Percentiles rank a stretch among this genome's conserved stretches.
Evolutionary conservation across 2,329 filamentous ascomycete species (phyloP).

Genomic region (Cladobotryum mycophilum): DNA sequence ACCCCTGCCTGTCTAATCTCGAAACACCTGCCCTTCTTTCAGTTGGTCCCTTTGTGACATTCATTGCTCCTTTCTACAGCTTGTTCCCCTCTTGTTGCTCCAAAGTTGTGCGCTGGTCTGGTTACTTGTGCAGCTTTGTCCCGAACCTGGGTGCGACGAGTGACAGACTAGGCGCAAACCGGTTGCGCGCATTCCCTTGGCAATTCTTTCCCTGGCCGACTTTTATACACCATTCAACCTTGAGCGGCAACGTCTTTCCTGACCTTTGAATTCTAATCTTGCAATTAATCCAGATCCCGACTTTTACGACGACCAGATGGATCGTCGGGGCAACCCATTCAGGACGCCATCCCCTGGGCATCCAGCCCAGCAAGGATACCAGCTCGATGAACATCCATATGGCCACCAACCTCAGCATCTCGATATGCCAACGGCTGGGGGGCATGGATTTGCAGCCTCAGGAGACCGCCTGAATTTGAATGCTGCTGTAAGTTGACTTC

Average conservation of each 20-base stretch:
- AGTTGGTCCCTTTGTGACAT: conserved; percentile 1
- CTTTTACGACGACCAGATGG: conserved; percentile 56
- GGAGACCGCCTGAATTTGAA: conserved; percentile 77
- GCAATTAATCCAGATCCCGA: conserved; percentile 43
- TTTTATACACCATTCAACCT: neutral
- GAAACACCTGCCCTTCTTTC: conserved; percentile 10
- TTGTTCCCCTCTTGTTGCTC: conserved; percentile 2
- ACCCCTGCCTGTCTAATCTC: conserved; percentile 14
- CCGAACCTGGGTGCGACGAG: neutral
- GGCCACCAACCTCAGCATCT: conserved; percentile 35
- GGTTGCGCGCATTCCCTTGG: neutral
- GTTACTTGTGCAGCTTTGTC: conserved; percentile 2
- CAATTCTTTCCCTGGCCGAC: neutral
- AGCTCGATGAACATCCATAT: conserved; percentile 74
- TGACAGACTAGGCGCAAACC: conserved; percentile 3
- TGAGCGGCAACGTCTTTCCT: neutral
- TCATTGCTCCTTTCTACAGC: neutral
- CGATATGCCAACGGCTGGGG: conserved; percentile 22
- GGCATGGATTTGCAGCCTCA: conserved; percentile 46
- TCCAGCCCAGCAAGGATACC: conserved; percentile 67
- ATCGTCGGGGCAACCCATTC: conserved; percentile 42
- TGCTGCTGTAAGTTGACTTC: conserved; percentile 62
- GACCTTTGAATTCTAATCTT: neutral
- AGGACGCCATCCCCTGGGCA: conserved; percentile 73
- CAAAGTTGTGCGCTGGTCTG: conserved; percentile 4